Base-by-base conservation (phyloP, 2,329 filamentous ascomycete species). In the Lachnellula hyalina region DNA sequence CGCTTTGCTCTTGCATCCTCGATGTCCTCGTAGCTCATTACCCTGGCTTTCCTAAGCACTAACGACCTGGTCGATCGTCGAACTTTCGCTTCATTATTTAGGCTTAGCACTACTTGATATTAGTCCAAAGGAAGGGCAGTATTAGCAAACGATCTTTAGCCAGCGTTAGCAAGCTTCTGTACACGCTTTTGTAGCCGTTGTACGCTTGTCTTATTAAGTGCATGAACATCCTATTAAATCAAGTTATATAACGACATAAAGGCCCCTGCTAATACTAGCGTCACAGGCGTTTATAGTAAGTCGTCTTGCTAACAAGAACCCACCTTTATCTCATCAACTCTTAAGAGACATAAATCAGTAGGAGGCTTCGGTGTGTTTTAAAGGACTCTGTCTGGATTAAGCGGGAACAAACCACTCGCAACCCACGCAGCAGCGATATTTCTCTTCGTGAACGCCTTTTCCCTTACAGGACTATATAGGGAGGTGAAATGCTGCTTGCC, bases 21-120 rank as follows among this genome's bases (percentile, higher is more conserved):
- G 23, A 23, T 23, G 23, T 23, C 23, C 23, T 23, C 65, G 54
- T 73, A 76, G 12, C 62, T 65, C 4, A 59, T 56, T 9, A 54
- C 51, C 51, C 70, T 60, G 1, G 47, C 51, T 32, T 48, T 57
- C 19, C 54, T 41, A 45, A 58, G 45, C 14, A 52, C 52, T 1
- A 49, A 5, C 21, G 46, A 57, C 52, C 6, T 51, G 3, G 48
- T 55, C 19, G 35, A 55, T 47, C 45, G 44, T 36, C 52, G 49
- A 52, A 55, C 48, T 48, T 58, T 55, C 38, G 38, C 38, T 50
- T 58, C 42, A 36, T 58, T 49, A 32, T 46, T 52, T n/a, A 63
- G 58, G 47, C 25, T 48, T 12, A 25, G 32, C 25, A 57, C 40
- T 35, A 54, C 53, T 19, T 17, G 55, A 65, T 66, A 34, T 53